Evolutionary conservation across 371 early-diverging fungal species (phyloP).

Genomic region (Mortierella sp.): DNA sequence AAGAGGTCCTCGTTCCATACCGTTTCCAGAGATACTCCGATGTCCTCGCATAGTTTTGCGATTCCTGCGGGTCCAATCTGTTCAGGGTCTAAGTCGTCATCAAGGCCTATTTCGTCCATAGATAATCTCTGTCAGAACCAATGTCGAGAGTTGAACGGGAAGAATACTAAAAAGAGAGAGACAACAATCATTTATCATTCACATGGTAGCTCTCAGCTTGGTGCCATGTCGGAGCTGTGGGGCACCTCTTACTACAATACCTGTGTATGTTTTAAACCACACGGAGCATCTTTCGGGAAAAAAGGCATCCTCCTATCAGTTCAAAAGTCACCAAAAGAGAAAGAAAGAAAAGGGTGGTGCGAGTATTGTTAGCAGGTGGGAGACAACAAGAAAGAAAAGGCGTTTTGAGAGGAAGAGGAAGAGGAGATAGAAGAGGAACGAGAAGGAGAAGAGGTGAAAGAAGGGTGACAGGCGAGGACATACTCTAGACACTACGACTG

Average conservation of each 20-base stretch:
- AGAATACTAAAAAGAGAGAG: not conserved
- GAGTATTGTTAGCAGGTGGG: not conserved
- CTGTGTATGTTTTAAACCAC: conserved; percentile 47
- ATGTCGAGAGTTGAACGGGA: not conserved
- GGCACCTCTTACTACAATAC: conserved; percentile 2
- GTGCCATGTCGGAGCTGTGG: not conserved
- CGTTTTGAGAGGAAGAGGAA: not conserved
- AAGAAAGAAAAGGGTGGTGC: not conserved
- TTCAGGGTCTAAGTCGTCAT: conserved; percentile 36
- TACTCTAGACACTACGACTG: not conserved
- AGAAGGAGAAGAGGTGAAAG: not conserved
- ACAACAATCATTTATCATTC: too few relatives aligned
- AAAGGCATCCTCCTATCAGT: not conserved
- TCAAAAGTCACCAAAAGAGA: conserved; percentile 15
- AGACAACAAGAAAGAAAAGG: not conserved
- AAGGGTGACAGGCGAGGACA: not conserved
- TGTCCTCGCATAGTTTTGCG: conserved; percentile 44
- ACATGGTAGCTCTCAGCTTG: too few relatives aligned
- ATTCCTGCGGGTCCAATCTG: conserved; percentile 46
- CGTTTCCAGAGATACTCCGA: conserved; percentile 38
- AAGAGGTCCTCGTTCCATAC: conserved; percentile 9
- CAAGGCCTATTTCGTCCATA: conserved; percentile 21
- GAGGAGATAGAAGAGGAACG: not conserved
- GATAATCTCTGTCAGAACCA: not conserved
- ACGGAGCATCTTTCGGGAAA: conserved; percentile 15